A percentile compares a stretch with the other conserved stretches of the same genome.
phyloP scores from a whole-genome alignment of 2,329 filamentous ascomycete species.

The Sarocladium oryzae region DNA sequence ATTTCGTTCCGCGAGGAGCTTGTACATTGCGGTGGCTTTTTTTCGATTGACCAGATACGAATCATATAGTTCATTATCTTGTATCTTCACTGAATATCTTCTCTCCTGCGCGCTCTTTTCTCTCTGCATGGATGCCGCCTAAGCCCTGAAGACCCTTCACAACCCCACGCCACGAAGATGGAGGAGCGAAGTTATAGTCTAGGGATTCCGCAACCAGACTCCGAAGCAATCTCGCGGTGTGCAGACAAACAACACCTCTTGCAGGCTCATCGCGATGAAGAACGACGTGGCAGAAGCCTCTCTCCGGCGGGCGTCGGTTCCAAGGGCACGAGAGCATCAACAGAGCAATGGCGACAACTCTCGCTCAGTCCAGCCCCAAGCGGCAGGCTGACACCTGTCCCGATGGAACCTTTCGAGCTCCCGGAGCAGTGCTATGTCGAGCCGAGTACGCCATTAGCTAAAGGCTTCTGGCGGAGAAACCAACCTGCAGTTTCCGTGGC shows the following conservation, averaged over 20 bases:
- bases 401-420: constrained; percentile 9
- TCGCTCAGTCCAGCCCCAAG: constrained; percentile 18
- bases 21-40: background rate
- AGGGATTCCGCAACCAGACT: background rate
- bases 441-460: constrained; percentile 18
- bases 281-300: background rate
- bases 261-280: background rate
- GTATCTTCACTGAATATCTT: background rate
- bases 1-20: background rate
- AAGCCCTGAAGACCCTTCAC: background rate
- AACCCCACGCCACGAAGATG: background rate
- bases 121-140: background rate
- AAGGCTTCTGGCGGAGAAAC: constrained; percentile 54
- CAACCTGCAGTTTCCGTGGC: constrained; percentile 69
- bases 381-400: constrained; percentile 14
- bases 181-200: background rate
- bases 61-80: background rate
- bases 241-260: background rate
- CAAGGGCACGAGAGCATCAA: background rate
- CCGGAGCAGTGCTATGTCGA: constrained; percentile 10
- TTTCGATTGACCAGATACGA: background rate
- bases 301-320: background rate
- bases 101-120: too few relatives aligned
- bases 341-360: constrained; percentile 10
- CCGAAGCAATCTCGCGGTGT: background rate